These are phyloP conservation scores for Aspergillus pseudoterreus DNA, from an alignment of 2,329 filamentous ascomycete species.

Conservation along the genomic window DNA sequence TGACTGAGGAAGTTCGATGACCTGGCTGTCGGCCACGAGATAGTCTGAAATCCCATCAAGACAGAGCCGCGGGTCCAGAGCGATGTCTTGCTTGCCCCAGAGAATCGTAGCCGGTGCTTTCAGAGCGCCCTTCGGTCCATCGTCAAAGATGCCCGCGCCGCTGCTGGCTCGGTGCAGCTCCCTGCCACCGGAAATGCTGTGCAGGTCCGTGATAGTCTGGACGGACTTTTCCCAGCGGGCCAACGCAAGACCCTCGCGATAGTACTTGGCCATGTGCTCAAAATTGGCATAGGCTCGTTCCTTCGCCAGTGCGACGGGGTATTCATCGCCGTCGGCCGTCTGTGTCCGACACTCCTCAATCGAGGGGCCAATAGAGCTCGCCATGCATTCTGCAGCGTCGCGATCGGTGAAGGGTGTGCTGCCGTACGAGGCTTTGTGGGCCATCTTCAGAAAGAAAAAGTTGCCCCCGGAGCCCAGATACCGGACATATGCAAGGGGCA, in stretches of 20 bases:
- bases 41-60: slow-evolving; percentile 53
- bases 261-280: slow-evolving; percentile 51
- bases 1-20: slow-evolving; percentile 46
- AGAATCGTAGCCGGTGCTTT: slow-evolving; percentile 52
- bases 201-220: slow-evolving; percentile 47
- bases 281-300: slow-evolving; percentile 45
- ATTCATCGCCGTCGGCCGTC: slow-evolving; percentile 29
- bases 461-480: slow-evolving; percentile 49
- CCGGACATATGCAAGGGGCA: slow-evolving; percentile 45
- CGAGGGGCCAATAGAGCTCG: slow-evolving; percentile 51
- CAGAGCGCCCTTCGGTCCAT: slow-evolving; percentile 44
- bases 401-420: slow-evolving; percentile 26
- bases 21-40: slow-evolving; percentile 47
- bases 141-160: slow-evolving; percentile 43
- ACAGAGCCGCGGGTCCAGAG: slow-evolving; percentile 47
- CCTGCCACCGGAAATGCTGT: slow-evolving; percentile 37
- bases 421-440: slow-evolving; percentile 40
- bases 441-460: slow-evolving; percentile 43
- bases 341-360: slow-evolving; percentile 39
- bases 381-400: slow-evolving; percentile 47
- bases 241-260: slow-evolving; percentile 48
- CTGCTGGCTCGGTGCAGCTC: slow-evolving; percentile 31
- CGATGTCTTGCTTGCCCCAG: slow-evolving; percentile 52
- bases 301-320: slow-evolving; percentile 39
- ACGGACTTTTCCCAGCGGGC: slow-evolving; percentile 51